Evolutionary conservation across 2,329 filamentous ascomycete species (phyloP), one percentile per base, ranked within the genome.

Genomic region (Claviceps maximensis): DNA sequence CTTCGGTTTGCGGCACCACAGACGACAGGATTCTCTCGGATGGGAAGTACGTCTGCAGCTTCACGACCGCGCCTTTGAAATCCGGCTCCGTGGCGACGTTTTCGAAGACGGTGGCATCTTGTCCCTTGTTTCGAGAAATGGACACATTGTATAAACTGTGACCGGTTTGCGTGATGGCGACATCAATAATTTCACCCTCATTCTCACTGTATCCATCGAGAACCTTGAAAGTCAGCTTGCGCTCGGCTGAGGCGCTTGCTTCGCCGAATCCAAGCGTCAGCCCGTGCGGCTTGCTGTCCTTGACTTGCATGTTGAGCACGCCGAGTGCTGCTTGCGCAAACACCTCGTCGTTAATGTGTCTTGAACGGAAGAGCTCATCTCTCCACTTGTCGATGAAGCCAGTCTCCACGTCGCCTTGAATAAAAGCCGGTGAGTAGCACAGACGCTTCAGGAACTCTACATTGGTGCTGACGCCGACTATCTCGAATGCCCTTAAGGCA

Each of bases 361-460:
- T 69, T 1, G 79, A 76, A 23, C 74, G 73, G 65, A 97, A 97
- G 1, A 98, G 77, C 58, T 89, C 85, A 12, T 82, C 77, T 55
- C 80, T 78, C 71, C 94, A 86, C 67, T 95, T 95, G 52, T 90
- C 84, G 59, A 98, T 97, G 65, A 95, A 98, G 1, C 91, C 91
- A 0, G 93, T 98, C 69, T 98, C 91, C 15, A 98, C 89, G 21
- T 93, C 82, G 9, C 91, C 93, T 12, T 79, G 78, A 53, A 95
- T 78, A 63, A 98, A 98, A 49, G 86, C 87, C 0, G 80, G 78
- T 55, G 86, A 89, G 47, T 82, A 78, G 66, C 89, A 95, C 53
- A 96, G 77, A 9, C 83, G 79, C 73, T 97, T 97, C 55, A 98
- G 72, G 64, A 98, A 98, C 67, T 97, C 93, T 56, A 98, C 90